Evolutionary conservation across 192 early-diverging fungal species (phyloP), one percentile per base, ranked within the genome.

Genomic region (Backusella australiensis): DNA sequence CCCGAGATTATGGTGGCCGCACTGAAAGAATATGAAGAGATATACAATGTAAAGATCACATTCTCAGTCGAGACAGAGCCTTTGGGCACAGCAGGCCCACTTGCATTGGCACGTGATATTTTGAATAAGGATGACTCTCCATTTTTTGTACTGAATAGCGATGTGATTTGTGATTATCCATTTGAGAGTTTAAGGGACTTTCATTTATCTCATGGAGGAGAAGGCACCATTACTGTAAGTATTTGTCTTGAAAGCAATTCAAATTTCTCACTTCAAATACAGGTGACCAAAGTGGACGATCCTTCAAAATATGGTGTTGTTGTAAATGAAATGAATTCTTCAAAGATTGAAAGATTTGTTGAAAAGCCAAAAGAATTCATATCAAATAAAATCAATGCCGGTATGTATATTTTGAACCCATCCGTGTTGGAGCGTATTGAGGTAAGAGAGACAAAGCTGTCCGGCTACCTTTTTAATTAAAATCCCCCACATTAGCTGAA

Each of bases 221-320:
- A 99, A 83, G 98, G 97, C 66, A 98, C 98, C 73, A 94, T 99
- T 84, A 88, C 98, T 68, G 91, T 86, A 86, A 65, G 82, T 15
- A 32, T 32, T 32, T 32, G 2, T 32, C 32, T 32, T 32, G 32
- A 32, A 32, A 32, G 32, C 2, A 32, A 32, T 32, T 3, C 32
- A 3, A 32, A 32, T 32, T 32, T 32, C 32, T 32, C 32, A 32
- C 32, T 32, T 32, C 65, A 23, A 1, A 21, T 59, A 12, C 71
- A 87, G 88, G 93, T 95, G 41, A 99, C 98, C 73, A 94, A 93
- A 82, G 98, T 98, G 44, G 95, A 97, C 72, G 98, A 99, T 80
- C 98, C 98, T 23, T 95, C 95, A 76, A 99, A 99, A 86, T 99
- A 98, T 82, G 98, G 98, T 86, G 98, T 99, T 39, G 93, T 99